A percentile compares a stretch with the other conserved stretches of the same genome.
Evolutionary conservation across 257 asterid genomes (phyloP).

Genomic region (Datura wrightii): DNA sequence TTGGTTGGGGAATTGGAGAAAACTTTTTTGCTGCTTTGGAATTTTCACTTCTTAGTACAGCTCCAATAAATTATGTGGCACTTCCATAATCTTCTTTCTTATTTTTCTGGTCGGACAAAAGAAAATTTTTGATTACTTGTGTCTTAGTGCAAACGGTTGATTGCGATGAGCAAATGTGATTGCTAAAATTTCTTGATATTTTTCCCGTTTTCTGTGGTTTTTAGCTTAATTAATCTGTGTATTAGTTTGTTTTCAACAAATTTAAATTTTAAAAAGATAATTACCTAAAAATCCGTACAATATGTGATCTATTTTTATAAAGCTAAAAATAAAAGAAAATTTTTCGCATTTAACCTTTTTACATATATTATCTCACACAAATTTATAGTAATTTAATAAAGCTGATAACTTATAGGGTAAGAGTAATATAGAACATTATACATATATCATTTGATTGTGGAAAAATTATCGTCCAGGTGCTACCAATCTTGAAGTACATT

Average conservation of each 20-base stretch:
- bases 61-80: too few species aligned
- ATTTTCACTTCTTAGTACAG: background rate
- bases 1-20: background rate
- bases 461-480: background rate
- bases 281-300: background rate
- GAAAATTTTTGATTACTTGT: too few species aligned
- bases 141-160: too few species aligned
- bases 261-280: background rate
- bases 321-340: background rate
- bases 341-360: background rate
- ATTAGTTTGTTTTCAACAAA: background rate
- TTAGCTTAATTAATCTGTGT: too few species aligned
- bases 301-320: background rate
- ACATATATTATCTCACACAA: background rate
- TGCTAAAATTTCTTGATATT: too few species aligned
- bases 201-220: too few species aligned
- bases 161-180: too few species aligned
- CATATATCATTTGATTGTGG: background rate
- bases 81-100: too few species aligned
- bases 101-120: too few species aligned
- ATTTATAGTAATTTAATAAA: background rate
- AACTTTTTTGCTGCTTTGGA: background rate
- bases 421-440: background rate
- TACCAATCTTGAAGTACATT: background rate
- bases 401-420: background rate